These are phyloP conservation scores for Monilinia aucupariae DNA, from an alignment of 2,329 filamentous ascomycete genomes.

Conservation along the genomic window DNA sequence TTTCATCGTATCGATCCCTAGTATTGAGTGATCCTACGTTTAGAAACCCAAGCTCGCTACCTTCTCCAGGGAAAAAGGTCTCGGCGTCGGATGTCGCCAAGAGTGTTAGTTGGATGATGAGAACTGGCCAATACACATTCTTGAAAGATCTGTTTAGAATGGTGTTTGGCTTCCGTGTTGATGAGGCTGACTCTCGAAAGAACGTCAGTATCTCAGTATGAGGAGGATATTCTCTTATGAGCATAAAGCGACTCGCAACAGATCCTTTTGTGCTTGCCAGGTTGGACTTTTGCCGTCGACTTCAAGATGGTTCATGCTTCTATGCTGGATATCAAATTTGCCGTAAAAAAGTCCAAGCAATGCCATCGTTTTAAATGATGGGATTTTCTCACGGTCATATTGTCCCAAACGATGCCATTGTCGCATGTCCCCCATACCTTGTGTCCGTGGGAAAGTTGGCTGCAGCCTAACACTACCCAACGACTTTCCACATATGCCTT, in stretches of 20 bases:
- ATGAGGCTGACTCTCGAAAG: constrained; percentile 67
- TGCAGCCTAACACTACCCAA: neutral
- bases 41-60: constrained; percentile 48
- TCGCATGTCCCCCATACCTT: too few relatives aligned
- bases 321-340: neutral
- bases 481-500: neutral
- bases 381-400: neutral
- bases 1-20: constrained; percentile 75
- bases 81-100: constrained; percentile 72
- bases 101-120: constrained; percentile 70
- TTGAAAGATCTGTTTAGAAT: constrained; percentile 75
- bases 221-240: neutral
- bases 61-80: constrained; percentile 52
- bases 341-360: neutral
- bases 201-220: constrained; percentile 56
- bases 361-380: neutral
- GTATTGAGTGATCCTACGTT: constrained; percentile 69
- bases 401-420: neutral
- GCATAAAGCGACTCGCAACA: neutral
- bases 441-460: neutral
- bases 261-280: neutral
- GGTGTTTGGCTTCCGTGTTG: constrained; percentile 77
- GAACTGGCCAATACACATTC: constrained; percentile 69
- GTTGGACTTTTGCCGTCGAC: neutral
- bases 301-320: neutral